Evolutionary conservation across 805 yeast genomes (phyloP).

Genomic region (Saccharomyces paradoxus): DNA sequence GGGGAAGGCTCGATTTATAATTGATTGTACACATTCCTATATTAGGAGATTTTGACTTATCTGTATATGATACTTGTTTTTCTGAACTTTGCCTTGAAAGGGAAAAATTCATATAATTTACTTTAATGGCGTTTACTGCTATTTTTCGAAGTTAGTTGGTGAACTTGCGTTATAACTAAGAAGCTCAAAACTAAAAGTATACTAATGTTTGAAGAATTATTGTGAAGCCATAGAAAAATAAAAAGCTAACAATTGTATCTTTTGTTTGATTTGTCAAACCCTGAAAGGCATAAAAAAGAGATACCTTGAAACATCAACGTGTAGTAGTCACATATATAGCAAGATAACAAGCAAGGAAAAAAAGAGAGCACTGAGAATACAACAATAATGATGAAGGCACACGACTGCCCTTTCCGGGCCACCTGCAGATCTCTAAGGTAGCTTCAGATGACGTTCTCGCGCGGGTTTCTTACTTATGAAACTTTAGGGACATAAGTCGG

Average conservation of each 20-base stretch:
- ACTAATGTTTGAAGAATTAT: background rate
- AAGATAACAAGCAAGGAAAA: background rate
- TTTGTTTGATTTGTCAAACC: background rate
- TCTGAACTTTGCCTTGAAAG: background rate
- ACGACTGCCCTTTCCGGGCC: background rate
- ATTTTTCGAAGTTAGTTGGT: background rate
- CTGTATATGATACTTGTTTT: background rate
- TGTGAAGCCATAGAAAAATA: background rate
- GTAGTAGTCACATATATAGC: background rate
- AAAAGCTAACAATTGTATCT: background rate
- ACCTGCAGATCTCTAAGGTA: background rate
- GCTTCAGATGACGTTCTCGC: background rate
- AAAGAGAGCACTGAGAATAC: background rate
- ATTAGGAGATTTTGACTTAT: background rate
- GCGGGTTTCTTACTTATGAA: background rate
- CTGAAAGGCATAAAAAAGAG: background rate
- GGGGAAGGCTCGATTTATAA: background rate
- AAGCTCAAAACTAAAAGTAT: background rate
- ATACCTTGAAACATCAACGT: background rate
- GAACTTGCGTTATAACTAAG: background rate
- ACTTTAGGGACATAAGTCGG: background rate
- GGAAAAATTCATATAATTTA: background rate
- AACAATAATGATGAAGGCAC: background rate
- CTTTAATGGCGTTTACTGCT: background rate
- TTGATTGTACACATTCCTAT: background rate